phyloP scores from a whole-genome alignment of 176 grass and related monocot species.

The Pharus latifolius region DNA sequence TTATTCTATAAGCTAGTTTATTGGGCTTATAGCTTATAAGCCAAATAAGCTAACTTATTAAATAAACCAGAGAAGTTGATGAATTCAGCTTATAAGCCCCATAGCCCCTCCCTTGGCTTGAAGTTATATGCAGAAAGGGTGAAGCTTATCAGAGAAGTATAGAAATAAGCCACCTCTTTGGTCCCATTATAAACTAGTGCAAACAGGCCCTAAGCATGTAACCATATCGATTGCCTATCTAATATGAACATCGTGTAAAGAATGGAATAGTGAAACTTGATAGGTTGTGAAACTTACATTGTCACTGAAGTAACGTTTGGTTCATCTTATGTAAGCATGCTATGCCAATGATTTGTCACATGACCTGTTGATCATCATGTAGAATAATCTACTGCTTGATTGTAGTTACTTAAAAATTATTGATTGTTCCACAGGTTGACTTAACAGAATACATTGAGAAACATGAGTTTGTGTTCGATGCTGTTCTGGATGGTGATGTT shows the following conservation, averaged over 20 bases:
- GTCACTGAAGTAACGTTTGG: neutral
- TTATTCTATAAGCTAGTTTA: too few relatives aligned
- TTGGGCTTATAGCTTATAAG: too few relatives aligned
- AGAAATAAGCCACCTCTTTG: too few relatives aligned
- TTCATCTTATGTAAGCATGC: too few relatives aligned
- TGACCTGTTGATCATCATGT: neutral
- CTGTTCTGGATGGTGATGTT: slow-evolving; percentile 49
- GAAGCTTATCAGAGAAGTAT: too few relatives aligned
- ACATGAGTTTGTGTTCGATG: slow-evolving; percentile 55
- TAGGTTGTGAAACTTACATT: neutral
- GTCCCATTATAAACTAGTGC: too few relatives aligned
- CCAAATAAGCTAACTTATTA: too few relatives aligned
- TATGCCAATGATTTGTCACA: neutral
- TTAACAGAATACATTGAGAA: slow-evolving; percentile 54
- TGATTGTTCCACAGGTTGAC: slow-evolving; percentile 28
- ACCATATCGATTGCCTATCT: neutral
- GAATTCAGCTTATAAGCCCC: too few relatives aligned
- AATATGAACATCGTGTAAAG: neutral
- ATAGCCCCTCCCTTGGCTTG: too few relatives aligned
- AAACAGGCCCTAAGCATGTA: neutral
- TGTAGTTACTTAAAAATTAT: neutral
- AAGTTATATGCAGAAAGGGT: too few relatives aligned
- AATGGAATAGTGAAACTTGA: neutral
- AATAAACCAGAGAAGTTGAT: too few relatives aligned
- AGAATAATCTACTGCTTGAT: too few relatives aligned